phyloP scores from a whole-genome alignment of 169 alveolate genomes.

The Condylostoma magnum region DNA sequence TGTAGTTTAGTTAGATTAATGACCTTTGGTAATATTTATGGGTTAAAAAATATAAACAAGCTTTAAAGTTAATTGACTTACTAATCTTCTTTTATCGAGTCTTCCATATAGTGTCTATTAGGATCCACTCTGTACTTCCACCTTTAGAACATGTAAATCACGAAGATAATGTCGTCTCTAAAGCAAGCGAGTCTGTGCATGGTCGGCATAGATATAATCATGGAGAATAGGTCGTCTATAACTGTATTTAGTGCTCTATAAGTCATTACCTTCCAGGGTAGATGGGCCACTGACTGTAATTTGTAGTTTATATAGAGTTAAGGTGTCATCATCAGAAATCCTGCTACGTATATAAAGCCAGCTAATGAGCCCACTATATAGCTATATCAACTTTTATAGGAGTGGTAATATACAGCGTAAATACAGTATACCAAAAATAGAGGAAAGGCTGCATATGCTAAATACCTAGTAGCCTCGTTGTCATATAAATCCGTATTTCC shows the following conservation, averaged over 20 bases:
- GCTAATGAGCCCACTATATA: slow-evolving; percentile 91
- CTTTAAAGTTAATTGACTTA: no score
- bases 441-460: slow-evolving; percentile 33
- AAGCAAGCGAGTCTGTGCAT: slow-evolving; percentile 96
- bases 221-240: slow-evolving; percentile 97
- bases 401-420: slow-evolving; percentile 87
- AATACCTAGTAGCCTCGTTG: neutral
- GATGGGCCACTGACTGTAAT: slow-evolving; percentile 97
- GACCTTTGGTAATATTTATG: no score
- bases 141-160: slow-evolving; percentile 95
- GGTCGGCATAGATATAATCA: slow-evolving; percentile 97
- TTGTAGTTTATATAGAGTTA: slow-evolving; percentile 98
- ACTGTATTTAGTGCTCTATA: slow-evolving; percentile 96
- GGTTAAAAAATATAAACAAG: no score
- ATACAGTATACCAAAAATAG: slow-evolving; percentile 84
- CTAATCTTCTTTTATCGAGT: neutral
- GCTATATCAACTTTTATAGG: slow-evolving; percentile 95
- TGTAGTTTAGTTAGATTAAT: no score
- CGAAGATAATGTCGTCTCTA: slow-evolving; percentile 97
- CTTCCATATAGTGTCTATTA: slow-evolving; percentile 37
- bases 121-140: slow-evolving; percentile 87
- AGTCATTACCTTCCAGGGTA: slow-evolving; percentile 97
- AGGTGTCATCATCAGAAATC: slow-evolving; percentile 96
- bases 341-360: slow-evolving; percentile 89
- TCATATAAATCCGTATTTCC: slow-evolving; percentile 9